Evolutionary conservation across 2,329 filamentous ascomycete species (phyloP), one percentile per base, ranked within the genome.

Genomic region (Tricladium varicosporioides): DNA sequence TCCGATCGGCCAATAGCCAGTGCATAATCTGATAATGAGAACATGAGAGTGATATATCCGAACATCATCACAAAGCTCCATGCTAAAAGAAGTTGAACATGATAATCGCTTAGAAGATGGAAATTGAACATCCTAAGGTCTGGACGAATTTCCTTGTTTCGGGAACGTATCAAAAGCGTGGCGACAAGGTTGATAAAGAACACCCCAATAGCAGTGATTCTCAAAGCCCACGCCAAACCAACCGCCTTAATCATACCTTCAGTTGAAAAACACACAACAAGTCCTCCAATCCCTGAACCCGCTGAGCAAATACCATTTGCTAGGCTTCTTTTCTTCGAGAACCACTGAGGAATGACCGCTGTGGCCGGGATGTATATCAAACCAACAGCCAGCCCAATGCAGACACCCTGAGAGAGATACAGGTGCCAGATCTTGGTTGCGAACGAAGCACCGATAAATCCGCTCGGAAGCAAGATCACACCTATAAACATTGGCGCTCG

Each of bases 311-410:
- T 75, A 0, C 82, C 83, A 53, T 81, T 84, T 1, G 82, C 82
- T 0, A 86, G 70, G 31, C 75, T 78, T 0, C 81, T 73, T 14
- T 73, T 72, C 1, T 75, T 80, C 0, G 74, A 75, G 60, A 86
- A 86, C 82, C 83, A 86, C 60, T 84, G 81, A 0, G 85, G 81
- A 1, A 89, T 72, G 7, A 87, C 80, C 1, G 86, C 81, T 32
- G 89, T 77, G 40, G 80, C 77, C 0, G 86, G 86, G 19, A 86
- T 82, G 60, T 83, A 86, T 14, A 86, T 75, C 54, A 92, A 85
- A 0, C 89, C 89, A 78, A 92, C 85, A 1, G 88, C 88, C 19
- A 86, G 68, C 16, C 89, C 89, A 59, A 92, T 91, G 54, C 84
- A 82, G 1, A 92, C 68, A 1, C 89, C 89, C 67, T 92, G 89